Conservation (phyloP, 108 stramenopile species). For the Conticribra weissflogii region DNA sequence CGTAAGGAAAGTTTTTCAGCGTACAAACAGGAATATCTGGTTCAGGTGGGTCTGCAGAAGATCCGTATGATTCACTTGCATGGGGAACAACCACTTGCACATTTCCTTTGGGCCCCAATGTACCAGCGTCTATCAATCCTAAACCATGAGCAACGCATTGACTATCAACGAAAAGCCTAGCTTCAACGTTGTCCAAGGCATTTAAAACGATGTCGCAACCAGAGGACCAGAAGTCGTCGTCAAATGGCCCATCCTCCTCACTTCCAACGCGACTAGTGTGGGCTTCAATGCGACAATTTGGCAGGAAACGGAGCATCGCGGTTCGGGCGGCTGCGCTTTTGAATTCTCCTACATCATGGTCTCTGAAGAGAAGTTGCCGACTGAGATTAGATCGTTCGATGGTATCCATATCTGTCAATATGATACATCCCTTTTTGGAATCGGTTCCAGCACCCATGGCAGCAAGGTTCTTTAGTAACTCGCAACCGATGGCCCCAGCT, state of each 20-base stretch:
- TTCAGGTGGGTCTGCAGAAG: slow-evolving; percentile 87
- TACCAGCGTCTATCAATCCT: slow-evolving; percentile 85
- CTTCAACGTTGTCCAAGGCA: slow-evolving; percentile 98
- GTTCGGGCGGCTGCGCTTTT: slow-evolving; percentile 82
- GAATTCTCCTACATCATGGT: slow-evolving; percentile 84
- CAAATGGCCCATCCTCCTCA: slow-evolving; percentile 70
- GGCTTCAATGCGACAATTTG: slow-evolving; percentile 62
- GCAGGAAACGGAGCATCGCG: slow-evolving; percentile 66
- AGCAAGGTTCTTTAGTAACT: slow-evolving; percentile 95
- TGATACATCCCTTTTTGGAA: slow-evolving; percentile 52
- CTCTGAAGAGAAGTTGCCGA: slow-evolving; percentile 94
- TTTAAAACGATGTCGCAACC: slow-evolving; percentile 91
- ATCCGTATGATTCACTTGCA: slow-evolving; percentile 87
- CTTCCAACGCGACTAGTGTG: slow-evolving; percentile 87
- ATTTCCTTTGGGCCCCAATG: slow-evolving; percentile 88
- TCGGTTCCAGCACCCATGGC: slow-evolving; percentile 83
- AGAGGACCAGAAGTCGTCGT: slow-evolving; percentile 83
- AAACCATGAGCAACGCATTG: slow-evolving; percentile 78
- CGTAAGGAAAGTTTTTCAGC: slow-evolving; percentile 89
- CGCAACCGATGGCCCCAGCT: slow-evolving; percentile 99
- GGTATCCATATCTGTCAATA: slow-evolving; percentile 98
- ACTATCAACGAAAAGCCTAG: slow-evolving; percentile 85
- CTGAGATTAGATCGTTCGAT: slow-evolving; percentile 99
- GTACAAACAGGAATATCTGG: slow-evolving; percentile 89
- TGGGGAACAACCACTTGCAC: slow-evolving; percentile 88